phyloP scores from a whole-genome alignment of 2,329 filamentous ascomycete species.

The Madurella mycetomatis region DNA sequence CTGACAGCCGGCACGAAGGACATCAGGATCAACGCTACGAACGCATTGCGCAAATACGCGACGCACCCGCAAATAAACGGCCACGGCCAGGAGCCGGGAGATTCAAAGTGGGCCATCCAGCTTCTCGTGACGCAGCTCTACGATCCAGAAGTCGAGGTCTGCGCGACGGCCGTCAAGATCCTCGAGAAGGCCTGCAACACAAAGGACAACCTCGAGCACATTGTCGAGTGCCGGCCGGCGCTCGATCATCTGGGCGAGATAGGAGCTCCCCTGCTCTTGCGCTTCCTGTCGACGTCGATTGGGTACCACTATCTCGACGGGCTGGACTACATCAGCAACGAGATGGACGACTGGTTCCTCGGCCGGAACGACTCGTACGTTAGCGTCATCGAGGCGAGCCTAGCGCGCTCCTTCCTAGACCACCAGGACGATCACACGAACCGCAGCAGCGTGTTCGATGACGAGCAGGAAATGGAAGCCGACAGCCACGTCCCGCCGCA shows the following conservation, averaged over 20 bases:
- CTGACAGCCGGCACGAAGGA: conserved; percentile 88
- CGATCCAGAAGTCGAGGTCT: conserved; percentile 94
- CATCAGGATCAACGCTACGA: conserved; percentile 86
- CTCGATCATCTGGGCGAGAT: conserved; percentile 96
- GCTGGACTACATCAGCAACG: conserved; percentile 96
- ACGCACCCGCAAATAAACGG: conserved; percentile 45
- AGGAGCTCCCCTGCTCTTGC: conserved; percentile 82
- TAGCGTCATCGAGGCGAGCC: conserved; percentile 86
- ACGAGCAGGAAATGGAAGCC: conserved; percentile 49
- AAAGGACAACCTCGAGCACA: conserved; percentile 85
- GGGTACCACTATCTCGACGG: conserved; percentile 97
- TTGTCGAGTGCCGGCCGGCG: conserved; percentile 91
- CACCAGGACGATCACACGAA: conserved; percentile 55
- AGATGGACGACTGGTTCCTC: conserved; percentile 99
- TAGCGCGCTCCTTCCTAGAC: conserved; percentile 78
- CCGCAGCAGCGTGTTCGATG: conserved; percentile 56
- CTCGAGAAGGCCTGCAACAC: conserved; percentile 96
- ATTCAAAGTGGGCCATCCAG: conserved; percentile 94
- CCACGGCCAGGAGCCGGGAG: conserved; percentile 45
- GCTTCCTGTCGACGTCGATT: conserved; percentile 92
- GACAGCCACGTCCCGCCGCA: conserved; percentile 81
- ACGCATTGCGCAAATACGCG: conserved; percentile 81
- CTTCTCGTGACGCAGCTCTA: conserved; percentile 97
- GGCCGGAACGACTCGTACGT: conserved; percentile 97
- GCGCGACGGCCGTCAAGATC: conserved; percentile 93